Evolutionary conservation across 2,329 filamentous ascomycete species (phyloP).

Genomic region (Periconia sp.): DNA sequence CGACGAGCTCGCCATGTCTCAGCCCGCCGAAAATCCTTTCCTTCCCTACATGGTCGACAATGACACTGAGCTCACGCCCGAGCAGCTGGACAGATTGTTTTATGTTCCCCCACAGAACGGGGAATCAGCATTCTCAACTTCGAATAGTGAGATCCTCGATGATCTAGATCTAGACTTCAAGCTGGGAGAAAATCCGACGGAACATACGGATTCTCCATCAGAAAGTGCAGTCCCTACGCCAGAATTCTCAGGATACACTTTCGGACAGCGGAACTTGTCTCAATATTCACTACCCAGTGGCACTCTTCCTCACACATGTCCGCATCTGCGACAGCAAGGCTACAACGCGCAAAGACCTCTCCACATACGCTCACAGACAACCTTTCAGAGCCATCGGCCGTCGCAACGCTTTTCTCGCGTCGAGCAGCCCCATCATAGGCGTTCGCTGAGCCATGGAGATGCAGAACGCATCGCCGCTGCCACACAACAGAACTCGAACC

Average conservation of each 20-base stretch:
- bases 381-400: slow-evolving; percentile 4
- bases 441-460: slow-evolving; percentile 36
- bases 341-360: slow-evolving; percentile 10
- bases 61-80: slow-evolving; percentile 13
- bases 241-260: slow-evolving; percentile 17
- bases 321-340: slow-evolving; percentile 17
- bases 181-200: slow-evolving; percentile 2
- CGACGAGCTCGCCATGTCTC: slow-evolving; percentile 37
- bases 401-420: slow-evolving; percentile 6
- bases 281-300: slow-evolving; percentile 17
- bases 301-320: slow-evolving; percentile 23
- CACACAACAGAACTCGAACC: too few species aligned
- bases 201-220: slow-evolving; percentile 13
- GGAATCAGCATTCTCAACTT: slow-evolving; percentile 9
- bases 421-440: slow-evolving; percentile 26
- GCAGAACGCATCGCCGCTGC: slow-evolving; percentile 16
- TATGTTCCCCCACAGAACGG: slow-evolving; percentile 1
- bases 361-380: slow-evolving; percentile 10
- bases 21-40: slow-evolving; percentile 15
- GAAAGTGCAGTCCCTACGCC: slow-evolving; percentile 14
- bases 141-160: slow-evolving; percentile 12
- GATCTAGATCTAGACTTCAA: slow-evolving; percentile 11
- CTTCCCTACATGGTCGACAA: slow-evolving; percentile 13
- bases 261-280: slow-evolving; percentile 5
- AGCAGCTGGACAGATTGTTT: slow-evolving; percentile 19